Evolutionary conservation across 176 grass and related monocot species (phyloP), one percentile per base, ranked within the genome.

Genomic region (Oryza coarctata): DNA sequence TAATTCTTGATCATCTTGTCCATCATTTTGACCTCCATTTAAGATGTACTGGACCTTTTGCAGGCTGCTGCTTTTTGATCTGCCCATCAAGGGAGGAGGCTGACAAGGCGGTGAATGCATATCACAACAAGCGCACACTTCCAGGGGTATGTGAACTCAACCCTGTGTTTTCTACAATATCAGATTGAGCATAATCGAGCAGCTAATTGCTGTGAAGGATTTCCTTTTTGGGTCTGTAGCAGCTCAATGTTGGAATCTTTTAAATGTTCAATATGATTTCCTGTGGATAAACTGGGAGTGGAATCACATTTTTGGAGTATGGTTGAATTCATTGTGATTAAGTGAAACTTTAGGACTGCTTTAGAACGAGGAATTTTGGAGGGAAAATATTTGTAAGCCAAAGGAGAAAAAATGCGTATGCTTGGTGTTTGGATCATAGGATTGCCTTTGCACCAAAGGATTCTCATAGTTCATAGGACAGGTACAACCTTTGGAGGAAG

Each of bases 31-130:
- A 65, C 41, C 15, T 52, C 73, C 27, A 72, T 77, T 58, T 65
- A 82, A 34, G 4, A 9, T 61, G 62, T 39, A 33, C 14, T 62
- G 65, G 28, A 78, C 68, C 63, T 86, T 86, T 45, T 86, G 62
- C 80, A 90, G 88, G 88, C 20, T 90, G 88, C 74, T 90, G 97
- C 75, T 99, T 99, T 78, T 40, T 99, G 93, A 92, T 99, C 80
- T 99, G 97, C 78, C 93, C 87, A 44, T 94, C 93, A 61, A 86
- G 91, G 76, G 82, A 93, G 77, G 97, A 99, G 85, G 97, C 93
- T 49, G 97, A 99, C 80, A 99, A 99, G 91, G 93, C 97, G n/a
- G 97, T 99, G 76, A 58, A 60, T 65, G 87, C 93, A 49, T 96
- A 80, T 73, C 97, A 99, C 85, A 99, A 99, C 87, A 99, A 99